Evolutionary conservation across 371 early-diverging fungal species (phyloP), one percentile per base, ranked within the genome.

Genomic region (Lichtheimia ramosa): DNA sequence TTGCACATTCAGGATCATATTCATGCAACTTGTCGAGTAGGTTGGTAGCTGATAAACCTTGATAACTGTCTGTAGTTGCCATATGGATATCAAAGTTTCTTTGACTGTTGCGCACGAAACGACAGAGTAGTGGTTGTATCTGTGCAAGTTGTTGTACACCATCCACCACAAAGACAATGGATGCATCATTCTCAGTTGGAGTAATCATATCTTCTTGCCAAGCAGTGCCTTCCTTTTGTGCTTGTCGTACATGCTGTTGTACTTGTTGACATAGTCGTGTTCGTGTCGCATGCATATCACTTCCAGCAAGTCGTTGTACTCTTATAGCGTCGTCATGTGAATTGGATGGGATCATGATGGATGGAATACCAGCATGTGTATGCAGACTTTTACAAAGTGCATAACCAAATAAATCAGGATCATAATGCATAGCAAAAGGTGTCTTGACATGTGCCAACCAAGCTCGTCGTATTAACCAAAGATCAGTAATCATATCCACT

Each of bases 381-480:
- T 55, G 64, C 0, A 73, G 57, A 6, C 54, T 51, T 4, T 55
- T 60, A 46, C 72, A 66, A 6, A 75, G 56, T 25, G 64, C 65
- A 39, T 65, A 49, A 4, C 71, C 68, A 51, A 57, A 52, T 48
- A 64, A 21, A 58, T 25, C 25, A 0, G 43, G 58, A 42, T 43
- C 48, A 12, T 20, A 24, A 18, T 52, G 51, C 21, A 25, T 16
- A 13, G 15, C 12, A 39, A 54, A 3, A 39, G 16, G 42, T 18
- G 50, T 13, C 28, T 46, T 48, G 21, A 49, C 48, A 18, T 51
- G 12, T 12, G 64, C 25, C 25, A 71, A 48, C 80, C 80, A 80
- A 10, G 73, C 62, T n/a, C 70, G 65, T 18, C 68, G 70, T 2
- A 80, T 25, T 20, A 80, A 51, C 77, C 75, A 76, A n/a, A 57